A percentile compares a stretch with the other conserved stretches of the same genome.
Evolutionary conservation across 192 early-diverging fungal genomes (phyloP).

Genomic region (Jimgerdemannia flammicorona): DNA sequence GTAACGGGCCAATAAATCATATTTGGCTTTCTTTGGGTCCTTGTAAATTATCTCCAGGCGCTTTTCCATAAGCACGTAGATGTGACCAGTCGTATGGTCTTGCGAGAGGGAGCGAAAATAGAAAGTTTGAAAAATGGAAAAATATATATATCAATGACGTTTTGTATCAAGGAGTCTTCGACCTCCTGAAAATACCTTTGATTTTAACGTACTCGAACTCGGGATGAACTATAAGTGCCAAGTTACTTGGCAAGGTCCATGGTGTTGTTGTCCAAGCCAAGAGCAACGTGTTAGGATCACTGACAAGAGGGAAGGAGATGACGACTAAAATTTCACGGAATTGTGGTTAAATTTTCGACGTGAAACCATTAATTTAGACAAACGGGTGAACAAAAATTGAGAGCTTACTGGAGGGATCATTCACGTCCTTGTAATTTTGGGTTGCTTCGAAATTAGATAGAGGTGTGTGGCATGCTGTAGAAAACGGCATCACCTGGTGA

Average conservation of each 20-base stretch:
- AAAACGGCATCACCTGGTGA: conserved; percentile 88
- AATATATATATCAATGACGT: no score
- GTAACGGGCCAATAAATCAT: conserved; percentile 73
- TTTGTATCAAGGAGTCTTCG: not conserved
- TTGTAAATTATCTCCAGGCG: conserved; percentile 90
- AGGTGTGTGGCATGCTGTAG: conserved; percentile 86
- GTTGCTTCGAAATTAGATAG: conserved; percentile 97
- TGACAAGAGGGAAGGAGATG: conserved; percentile 87
- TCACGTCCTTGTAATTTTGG: conserved; percentile 97
- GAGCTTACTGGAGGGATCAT: conserved; percentile 76
- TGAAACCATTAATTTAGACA: not conserved
- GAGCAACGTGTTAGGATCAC: conserved; percentile 73
- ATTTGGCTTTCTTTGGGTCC: conserved; percentile 93
- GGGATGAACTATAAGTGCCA: conserved; percentile 92
- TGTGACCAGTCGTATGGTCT: conserved; percentile 60
- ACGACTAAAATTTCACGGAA: conserved; percentile 51
- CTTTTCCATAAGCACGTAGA: conserved; percentile 84
- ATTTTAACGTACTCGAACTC: conserved; percentile 97
- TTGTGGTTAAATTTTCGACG: not conserved
- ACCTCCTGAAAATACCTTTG: conserved; percentile 42
- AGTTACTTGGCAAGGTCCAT: conserved; percentile 96
- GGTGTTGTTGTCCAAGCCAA: conserved; percentile 99
- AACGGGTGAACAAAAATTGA: not conserved
- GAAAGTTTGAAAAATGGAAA: no score
- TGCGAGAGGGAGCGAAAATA: no score